Conservation (phyloP, 2,329 filamentous ascomycete species). For the Aschersonia sp. region DNA sequence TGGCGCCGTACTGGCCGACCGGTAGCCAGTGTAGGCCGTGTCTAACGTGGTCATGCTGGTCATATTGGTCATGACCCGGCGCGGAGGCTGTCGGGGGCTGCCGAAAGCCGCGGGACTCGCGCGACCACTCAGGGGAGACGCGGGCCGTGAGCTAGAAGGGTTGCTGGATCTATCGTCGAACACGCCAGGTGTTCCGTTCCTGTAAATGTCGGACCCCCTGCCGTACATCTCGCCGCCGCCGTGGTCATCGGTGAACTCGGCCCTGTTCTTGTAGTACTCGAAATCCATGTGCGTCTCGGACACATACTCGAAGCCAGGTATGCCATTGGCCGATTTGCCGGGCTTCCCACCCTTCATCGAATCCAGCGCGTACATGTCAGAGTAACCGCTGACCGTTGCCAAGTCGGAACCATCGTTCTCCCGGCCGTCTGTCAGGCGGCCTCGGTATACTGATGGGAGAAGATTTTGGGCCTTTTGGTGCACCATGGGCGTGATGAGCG, state of each 20-base stretch:
- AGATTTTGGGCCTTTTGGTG: slow-evolving; percentile 79
- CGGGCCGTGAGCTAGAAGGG: slow-evolving; percentile 28
- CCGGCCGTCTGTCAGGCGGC: slow-evolving; percentile 56
- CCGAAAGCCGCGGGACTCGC: slow-evolving; percentile 17
- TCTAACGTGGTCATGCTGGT: background rate
- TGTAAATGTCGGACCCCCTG: slow-evolving; percentile 38
- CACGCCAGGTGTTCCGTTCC: slow-evolving; percentile 47
- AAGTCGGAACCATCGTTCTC: slow-evolving; percentile 41
- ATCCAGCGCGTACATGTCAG: slow-evolving; percentile 68
- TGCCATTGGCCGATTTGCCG: slow-evolving; percentile 25
- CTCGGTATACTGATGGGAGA: slow-evolving; percentile 72
- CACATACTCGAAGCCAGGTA: slow-evolving; percentile 80
- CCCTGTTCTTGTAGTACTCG: slow-evolving; percentile 77
- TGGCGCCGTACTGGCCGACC: slow-evolving; percentile 6
- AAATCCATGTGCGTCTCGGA: slow-evolving; percentile 79
- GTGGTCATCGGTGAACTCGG: slow-evolving; percentile 76
- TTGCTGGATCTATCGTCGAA: slow-evolving; percentile 26
- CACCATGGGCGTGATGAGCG: slow-evolving; percentile 89
- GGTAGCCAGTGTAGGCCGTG: slow-evolving; percentile 13
- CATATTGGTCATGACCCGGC: slow-evolving; percentile 8
- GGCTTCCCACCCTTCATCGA: slow-evolving; percentile 49
- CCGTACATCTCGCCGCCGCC: slow-evolving; percentile 63
- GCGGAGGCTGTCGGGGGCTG: slow-evolving; percentile 13
- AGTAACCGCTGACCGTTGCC: slow-evolving; percentile 55
- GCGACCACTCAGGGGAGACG: slow-evolving; percentile 25